A percentile compares a stretch with the other conserved stretches of the same genome.
Conservation (phyloP, 345 rosid genomes). For the Anastatica hierochuntica region DNA sequence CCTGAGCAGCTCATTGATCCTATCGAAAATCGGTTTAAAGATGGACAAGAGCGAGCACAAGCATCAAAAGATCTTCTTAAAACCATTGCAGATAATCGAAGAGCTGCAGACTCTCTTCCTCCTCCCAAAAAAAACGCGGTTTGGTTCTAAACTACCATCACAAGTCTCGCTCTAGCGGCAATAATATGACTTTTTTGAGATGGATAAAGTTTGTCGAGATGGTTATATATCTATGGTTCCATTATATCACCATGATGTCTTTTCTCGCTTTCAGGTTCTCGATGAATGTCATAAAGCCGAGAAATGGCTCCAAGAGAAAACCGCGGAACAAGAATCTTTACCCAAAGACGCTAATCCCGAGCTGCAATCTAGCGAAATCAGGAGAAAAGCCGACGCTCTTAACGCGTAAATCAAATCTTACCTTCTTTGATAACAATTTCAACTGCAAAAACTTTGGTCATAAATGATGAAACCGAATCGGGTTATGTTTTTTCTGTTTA, state of each 20-base stretch:
- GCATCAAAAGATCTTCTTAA: conserved; percentile 48
- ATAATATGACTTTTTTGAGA: background rate
- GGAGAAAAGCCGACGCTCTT: too few species aligned
- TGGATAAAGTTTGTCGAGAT: too few species aligned
- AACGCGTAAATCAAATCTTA: conserved; percentile 27
- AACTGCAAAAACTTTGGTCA: too few species aligned
- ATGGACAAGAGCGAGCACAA: conserved; percentile 49
- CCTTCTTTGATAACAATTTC: too few species aligned
- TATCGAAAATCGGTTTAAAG: conserved; percentile 47
- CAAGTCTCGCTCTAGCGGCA: background rate
- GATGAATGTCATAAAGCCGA: conserved; percentile 59
- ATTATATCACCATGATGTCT: too few species aligned
- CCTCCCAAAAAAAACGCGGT: conserved; percentile 43
- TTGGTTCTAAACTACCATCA: conserved; percentile 9
- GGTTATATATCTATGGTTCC: too few species aligned
- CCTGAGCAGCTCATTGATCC: conserved; percentile 56
- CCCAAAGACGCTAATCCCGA: conserved; percentile 44
- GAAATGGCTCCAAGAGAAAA: conserved; percentile 60
- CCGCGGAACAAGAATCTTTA: conserved; percentile 36
- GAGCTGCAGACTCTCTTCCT: conserved; percentile 42
- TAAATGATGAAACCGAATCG: too few species aligned
- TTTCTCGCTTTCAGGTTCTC: conserved; percentile 32
- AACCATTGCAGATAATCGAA: conserved; percentile 35
- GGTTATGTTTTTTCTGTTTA: too few species aligned
- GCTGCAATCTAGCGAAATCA: too few species aligned